A percentile compares a stretch with the other conserved stretches of the same genome.
phyloP scores from a whole-genome alignment of 1,139 yeast genomes.

The Yamadazyma atmosphaerica region DNA sequence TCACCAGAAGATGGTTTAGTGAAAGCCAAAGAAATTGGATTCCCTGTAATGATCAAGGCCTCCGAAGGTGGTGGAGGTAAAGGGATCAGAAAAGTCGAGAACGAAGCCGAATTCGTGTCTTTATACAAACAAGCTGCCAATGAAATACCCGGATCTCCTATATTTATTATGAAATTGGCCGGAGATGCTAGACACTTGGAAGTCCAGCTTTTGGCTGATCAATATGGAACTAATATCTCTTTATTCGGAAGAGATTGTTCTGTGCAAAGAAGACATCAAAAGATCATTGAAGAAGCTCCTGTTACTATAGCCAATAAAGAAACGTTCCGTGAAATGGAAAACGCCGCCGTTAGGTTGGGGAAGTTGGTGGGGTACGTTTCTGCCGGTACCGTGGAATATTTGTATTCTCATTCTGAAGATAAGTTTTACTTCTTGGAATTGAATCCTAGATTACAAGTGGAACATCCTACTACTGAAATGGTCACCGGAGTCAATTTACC shows the following conservation, averaged over 20 bases:
- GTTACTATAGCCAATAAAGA: conserved; percentile 88
- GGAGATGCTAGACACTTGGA: conserved; percentile 95
- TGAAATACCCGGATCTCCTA: conserved; percentile 96
- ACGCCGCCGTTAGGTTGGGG: conserved; percentile 96
- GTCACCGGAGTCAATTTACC: conserved; percentile 97
- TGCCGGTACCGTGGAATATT: conserved; percentile 98
- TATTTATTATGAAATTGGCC: conserved; percentile 91
- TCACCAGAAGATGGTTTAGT: conserved; percentile 85
- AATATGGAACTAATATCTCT: conserved; percentile 92
- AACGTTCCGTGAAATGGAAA: conserved; percentile 89
- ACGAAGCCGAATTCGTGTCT: conserved; percentile 67
- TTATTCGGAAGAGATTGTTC: conserved; percentile 96
- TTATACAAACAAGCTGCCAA: conserved; percentile 87
- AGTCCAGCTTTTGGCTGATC: conserved; percentile 92
- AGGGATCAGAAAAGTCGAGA: conserved; percentile 91
- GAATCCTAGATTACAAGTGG: conserved; percentile 97
- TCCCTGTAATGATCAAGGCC: conserved; percentile 96
- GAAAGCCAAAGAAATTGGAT: conserved; percentile 84
- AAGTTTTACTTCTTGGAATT: conserved; percentile 94
- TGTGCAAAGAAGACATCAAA: conserved; percentile 96
- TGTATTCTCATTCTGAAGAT: conserved; percentile 90
- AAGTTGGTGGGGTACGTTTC: conserved; percentile 95
- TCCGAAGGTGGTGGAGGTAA: conserved; percentile 99
- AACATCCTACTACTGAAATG: conserved; percentile 99
- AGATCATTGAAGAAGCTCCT: conserved; percentile 95